A percentile compares a stretch with the other conserved stretches of the same genome.
phyloP scores from a whole-genome alignment of 83 land plant genomes.

The Larix sibirica region DNA sequence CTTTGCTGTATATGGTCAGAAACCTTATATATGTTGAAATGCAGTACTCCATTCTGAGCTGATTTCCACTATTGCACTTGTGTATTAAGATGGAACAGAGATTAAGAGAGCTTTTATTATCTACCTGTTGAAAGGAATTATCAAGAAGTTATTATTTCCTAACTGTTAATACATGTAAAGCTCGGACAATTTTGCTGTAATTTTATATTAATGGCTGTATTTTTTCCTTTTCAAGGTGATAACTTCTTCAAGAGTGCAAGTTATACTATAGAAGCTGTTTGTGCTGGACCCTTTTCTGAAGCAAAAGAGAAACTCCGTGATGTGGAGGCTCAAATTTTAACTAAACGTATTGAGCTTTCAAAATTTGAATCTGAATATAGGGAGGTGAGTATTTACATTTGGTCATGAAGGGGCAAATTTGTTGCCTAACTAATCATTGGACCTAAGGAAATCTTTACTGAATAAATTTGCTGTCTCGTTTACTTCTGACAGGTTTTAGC shows the following conservation, averaged over 20 bases:
- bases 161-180: background rate
- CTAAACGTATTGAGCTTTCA: conserved; percentile 84
- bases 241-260: conserved; percentile 95
- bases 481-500: conserved; percentile 68
- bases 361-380: conserved; percentile 92
- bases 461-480: background rate
- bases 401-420: background rate
- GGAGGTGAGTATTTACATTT: conserved; percentile 57
- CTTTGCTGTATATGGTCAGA: conserved; percentile 95
- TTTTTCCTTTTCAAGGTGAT: conserved; percentile 62
- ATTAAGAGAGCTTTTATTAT: background rate
- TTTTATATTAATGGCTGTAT: background rate
- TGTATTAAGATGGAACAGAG: background rate
- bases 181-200: background rate
- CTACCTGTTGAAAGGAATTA: background rate
- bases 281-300: conserved; percentile 71
- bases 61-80: background rate
- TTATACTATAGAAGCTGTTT: conserved; percentile 90
- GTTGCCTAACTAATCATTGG: background rate
- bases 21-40: background rate
- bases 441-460: background rate
- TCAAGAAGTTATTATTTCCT: background rate
- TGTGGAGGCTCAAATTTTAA: conserved; percentile 80
- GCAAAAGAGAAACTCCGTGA: conserved; percentile 67
- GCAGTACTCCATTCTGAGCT: background rate